Evolutionary conservation across 345 rosid species (phyloP).

Genomic region (Rhizophora apiculata): DNA sequence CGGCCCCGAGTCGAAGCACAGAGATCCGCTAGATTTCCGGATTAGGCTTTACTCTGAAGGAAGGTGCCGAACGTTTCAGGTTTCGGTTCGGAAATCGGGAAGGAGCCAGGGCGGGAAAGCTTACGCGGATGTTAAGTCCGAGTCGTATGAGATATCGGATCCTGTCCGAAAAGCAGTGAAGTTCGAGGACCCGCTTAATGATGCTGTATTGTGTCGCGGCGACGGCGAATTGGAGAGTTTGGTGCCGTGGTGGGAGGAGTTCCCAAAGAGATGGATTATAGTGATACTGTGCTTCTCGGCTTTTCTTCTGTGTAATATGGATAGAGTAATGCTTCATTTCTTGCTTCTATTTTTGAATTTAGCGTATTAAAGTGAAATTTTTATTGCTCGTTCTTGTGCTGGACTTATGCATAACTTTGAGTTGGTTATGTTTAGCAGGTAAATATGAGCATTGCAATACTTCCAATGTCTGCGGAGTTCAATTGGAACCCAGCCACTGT

Average conservation of each 20-base stretch:
- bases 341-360: not conserved
- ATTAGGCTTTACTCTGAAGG: constrained; percentile 23
- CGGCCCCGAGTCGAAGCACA: constrained; percentile 12
- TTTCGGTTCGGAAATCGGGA: constrained; percentile 38
- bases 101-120: constrained; percentile 29
- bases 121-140: constrained; percentile 42
- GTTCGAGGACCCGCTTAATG: constrained; percentile 27
- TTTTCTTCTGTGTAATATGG: constrained; percentile 91
- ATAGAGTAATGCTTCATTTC: constrained; percentile 49
- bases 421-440: constrained; percentile 53
- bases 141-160: constrained; percentile 27
- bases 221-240: constrained; percentile 26
- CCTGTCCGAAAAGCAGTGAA: constrained; percentile 31
- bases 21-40: constrained; percentile 22
- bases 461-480: constrained; percentile 95
- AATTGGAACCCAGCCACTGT: constrained; percentile 86
- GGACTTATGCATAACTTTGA: constrained; percentile 13
- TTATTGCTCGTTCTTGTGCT: constrained; percentile 2
- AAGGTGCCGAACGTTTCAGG: constrained; percentile 36
- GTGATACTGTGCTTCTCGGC: constrained; percentile 82
- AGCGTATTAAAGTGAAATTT: no score
- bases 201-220: constrained; percentile 20
- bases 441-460: constrained; percentile 96
- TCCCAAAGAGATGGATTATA: constrained; percentile 89
- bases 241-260: constrained; percentile 77